These are phyloP conservation scores for Solanum gracilifrons DNA, from an alignment of 257 asterid species.

Conservation along the genomic window DNA sequence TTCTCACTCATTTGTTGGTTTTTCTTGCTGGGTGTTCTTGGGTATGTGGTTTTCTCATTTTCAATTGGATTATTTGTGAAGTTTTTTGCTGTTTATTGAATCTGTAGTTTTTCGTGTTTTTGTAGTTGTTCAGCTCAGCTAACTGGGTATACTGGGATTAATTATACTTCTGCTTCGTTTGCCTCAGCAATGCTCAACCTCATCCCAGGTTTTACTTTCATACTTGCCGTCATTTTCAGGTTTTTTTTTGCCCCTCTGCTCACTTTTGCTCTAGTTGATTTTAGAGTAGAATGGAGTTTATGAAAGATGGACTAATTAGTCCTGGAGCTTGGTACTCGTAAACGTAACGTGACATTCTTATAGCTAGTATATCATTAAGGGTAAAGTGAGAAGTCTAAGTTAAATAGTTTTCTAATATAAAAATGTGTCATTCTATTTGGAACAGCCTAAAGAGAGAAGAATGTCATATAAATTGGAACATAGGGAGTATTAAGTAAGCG, in stretches of 20 bases:
- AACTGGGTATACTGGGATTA: slow-evolving; percentile 75
- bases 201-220: slow-evolving; percentile 76
- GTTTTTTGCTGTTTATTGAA: background rate
- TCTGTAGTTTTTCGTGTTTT: background rate
- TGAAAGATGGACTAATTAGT: background rate
- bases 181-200: slow-evolving; percentile 91
- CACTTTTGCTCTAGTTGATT: background rate
- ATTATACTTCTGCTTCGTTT: slow-evolving; percentile 63
- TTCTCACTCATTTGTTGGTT: slow-evolving; percentile 43
- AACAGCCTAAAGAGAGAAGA: background rate
- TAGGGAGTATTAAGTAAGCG: background rate
- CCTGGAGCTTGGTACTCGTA: background rate
- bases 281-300: background rate
- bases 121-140: slow-evolving; percentile 77
- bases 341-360: background rate
- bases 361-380: background rate
- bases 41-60: slow-evolving; percentile 28
- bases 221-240: slow-evolving; percentile 78
- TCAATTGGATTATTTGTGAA: background rate
- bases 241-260: slow-evolving; percentile 2
- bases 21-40: slow-evolving; percentile 69
- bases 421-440: background rate
- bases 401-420: background rate
- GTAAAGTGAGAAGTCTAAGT: background rate
- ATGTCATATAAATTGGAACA: background rate